These are phyloP conservation scores for Rhododendron molle DNA, from an alignment of 148 eudicot genomes.

Conservation along the genomic window DNA sequence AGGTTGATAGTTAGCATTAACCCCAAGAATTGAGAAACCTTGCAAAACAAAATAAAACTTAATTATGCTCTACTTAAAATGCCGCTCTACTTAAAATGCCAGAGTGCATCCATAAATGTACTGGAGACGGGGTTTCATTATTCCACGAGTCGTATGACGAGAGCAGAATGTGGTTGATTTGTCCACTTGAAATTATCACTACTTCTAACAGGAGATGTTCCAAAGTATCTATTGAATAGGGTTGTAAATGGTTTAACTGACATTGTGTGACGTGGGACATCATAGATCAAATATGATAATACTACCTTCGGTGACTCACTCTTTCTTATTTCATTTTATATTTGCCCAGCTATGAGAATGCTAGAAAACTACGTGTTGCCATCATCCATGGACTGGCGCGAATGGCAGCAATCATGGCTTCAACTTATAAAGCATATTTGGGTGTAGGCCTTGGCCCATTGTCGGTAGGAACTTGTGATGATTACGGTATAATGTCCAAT, in stretches of 20 bases:
- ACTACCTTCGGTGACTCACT: not conserved
- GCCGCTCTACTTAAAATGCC: not conserved
- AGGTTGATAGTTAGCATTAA: not conserved
- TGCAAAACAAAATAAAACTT: not conserved
- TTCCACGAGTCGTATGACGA: not conserved
- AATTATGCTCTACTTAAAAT: not conserved
- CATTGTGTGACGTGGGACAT: not conserved
- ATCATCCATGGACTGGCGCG: slow-evolving; percentile 86
- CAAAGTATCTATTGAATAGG: not conserved
- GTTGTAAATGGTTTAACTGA: not conserved
- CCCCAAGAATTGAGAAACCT: not conserved
- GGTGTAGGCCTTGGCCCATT: slow-evolving; percentile 95
- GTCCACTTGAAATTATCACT: not conserved
- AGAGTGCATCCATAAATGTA: not conserved
- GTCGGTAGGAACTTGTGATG: slow-evolving; percentile 48
- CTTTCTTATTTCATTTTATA: not conserved
- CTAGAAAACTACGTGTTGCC: slow-evolving; percentile 76
- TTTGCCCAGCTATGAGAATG: slow-evolving; percentile 65
- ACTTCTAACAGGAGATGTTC: not conserved
- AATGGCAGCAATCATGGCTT: slow-evolving; percentile 97
- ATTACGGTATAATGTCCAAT: not conserved
- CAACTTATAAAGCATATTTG: slow-evolving; percentile 85
- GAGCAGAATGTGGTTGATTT: not conserved
- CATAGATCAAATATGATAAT: not conserved
- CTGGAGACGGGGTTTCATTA: not conserved